phyloP scores from a whole-genome alignment of 139 green algal species.

The Deuterostichococcus epilithicus region DNA sequence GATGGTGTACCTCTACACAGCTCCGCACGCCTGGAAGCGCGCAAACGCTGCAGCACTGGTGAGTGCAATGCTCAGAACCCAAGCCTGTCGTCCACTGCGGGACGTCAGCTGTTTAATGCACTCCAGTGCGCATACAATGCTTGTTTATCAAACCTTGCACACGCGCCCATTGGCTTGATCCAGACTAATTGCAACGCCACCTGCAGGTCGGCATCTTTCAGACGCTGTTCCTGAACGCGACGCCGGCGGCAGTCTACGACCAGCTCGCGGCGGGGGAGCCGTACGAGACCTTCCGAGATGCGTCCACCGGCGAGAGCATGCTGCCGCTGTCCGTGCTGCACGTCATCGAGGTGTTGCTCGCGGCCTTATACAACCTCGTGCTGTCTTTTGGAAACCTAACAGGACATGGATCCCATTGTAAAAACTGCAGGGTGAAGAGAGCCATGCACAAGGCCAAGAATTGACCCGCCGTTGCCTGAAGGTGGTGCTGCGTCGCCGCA shows the following conservation, averaged over 20 bases:
- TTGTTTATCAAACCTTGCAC: no score
- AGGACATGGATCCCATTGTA: no score
- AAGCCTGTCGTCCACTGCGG: no score
- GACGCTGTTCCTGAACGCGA: constrained; percentile 61
- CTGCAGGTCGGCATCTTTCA: constrained; percentile 72
- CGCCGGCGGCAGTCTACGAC: constrained; percentile 67
- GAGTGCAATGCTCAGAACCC: no score
- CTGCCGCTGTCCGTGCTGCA: constrained; percentile 79
- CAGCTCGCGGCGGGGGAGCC: constrained; percentile 57
- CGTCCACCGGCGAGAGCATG: constrained; percentile 69
- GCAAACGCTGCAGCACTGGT: constrained; percentile 84
- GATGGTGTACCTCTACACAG: constrained; percentile 61
- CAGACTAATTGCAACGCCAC: no score
- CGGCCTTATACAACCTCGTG: no score
- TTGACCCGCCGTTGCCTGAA: background rate
- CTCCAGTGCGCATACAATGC: no score
- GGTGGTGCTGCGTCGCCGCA: constrained; percentile 11
- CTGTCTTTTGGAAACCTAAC: no score
- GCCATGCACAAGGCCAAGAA: background rate
- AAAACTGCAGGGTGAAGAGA: no score
- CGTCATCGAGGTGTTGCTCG: constrained; percentile 42
- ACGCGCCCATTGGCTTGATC: no score
- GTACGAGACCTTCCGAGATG: constrained; percentile 80
- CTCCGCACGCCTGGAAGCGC: constrained; percentile 52
- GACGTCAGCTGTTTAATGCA: no score